These are phyloP conservation scores for Zanthoxylum bungeanum DNA, from an alignment of 345 rosid species.

Conservation along the genomic window DNA sequence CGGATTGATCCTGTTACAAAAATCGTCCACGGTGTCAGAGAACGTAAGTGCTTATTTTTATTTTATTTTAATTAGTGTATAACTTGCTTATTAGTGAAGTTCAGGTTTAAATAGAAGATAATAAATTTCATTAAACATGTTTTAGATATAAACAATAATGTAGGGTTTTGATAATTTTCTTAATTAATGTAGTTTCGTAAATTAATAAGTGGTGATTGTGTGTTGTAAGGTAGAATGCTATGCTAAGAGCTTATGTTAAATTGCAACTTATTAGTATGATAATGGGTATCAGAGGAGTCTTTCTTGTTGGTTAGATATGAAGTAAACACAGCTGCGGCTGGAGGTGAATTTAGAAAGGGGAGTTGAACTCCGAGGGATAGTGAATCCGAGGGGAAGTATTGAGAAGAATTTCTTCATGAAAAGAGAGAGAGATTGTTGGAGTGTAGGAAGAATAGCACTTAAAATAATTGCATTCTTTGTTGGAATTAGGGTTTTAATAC, in stretches of 20 bases:
- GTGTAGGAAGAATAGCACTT: background rate
- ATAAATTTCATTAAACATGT: background rate
- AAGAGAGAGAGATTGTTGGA: background rate
- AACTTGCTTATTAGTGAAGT: background rate
- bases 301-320: background rate
- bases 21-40: constrained; percentile 39
- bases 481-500: background rate
- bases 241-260: background rate
- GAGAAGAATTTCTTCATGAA: background rate
- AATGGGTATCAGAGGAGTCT: background rate
- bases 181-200: background rate
- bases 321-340: background rate
- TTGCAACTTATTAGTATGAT: background rate
- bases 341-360: too few species aligned
- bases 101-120: background rate
- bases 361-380: too few species aligned
- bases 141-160: background rate
- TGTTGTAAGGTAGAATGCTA: background rate
- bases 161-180: background rate
- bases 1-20: constrained; percentile 55
- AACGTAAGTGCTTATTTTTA: constrained; percentile 35
- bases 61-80: background rate
- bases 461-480: background rate
- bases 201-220: background rate
- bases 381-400: background rate